phyloP scores from a whole-genome alignment of 2,329 filamentous ascomycete species.

The Trichoderma cornu-damae region DNA sequence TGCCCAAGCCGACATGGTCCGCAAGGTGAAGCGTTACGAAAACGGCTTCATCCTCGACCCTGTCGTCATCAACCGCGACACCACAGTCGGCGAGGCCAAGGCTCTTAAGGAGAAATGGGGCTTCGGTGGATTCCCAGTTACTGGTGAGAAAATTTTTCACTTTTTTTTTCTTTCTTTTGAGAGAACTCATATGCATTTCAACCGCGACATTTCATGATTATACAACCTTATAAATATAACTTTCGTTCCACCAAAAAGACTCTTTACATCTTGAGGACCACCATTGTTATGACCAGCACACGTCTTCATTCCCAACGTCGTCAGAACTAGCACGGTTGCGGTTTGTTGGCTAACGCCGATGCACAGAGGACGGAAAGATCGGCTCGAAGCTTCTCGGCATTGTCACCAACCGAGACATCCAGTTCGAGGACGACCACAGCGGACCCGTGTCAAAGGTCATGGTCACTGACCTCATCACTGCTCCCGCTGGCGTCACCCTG shows the following conservation, averaged over 20 bases:
- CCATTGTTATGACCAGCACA: constrained; percentile 33
- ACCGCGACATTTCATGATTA: constrained; percentile 62
- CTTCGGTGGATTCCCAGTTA: constrained; percentile 97
- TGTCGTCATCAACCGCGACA: constrained; percentile 79
- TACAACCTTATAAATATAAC: constrained; percentile 76
- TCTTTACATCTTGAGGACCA: constrained; percentile 78
- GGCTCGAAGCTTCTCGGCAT: constrained; percentile 96
- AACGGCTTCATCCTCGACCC: constrained; percentile 98
- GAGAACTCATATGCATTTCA: constrained; percentile 1
- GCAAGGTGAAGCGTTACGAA: constrained; percentile 98
- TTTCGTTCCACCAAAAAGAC: constrained; percentile 99
- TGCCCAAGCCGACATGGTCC: constrained; percentile 96
- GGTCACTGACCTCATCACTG: constrained; percentile 91
- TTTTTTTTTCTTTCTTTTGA: not conserved
- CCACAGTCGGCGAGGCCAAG: constrained; percentile 86
- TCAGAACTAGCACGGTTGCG: not conserved
- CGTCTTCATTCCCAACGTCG: constrained; percentile 16
- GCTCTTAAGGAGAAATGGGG: constrained; percentile 96
- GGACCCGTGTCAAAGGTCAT: constrained; percentile 83
- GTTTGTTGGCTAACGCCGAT: constrained; percentile 18
- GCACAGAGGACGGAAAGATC: constrained; percentile 78
- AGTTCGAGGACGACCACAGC: constrained; percentile 76
- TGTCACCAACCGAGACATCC: constrained; percentile 94
- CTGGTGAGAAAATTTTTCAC: constrained; percentile 62
- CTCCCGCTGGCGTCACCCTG: constrained; percentile 73